Evolutionary conservation across 2,329 filamentous ascomycete genomes (phyloP), one percentile per base, ranked within the genome.

Genomic region (Fusarium denticulatum): DNA sequence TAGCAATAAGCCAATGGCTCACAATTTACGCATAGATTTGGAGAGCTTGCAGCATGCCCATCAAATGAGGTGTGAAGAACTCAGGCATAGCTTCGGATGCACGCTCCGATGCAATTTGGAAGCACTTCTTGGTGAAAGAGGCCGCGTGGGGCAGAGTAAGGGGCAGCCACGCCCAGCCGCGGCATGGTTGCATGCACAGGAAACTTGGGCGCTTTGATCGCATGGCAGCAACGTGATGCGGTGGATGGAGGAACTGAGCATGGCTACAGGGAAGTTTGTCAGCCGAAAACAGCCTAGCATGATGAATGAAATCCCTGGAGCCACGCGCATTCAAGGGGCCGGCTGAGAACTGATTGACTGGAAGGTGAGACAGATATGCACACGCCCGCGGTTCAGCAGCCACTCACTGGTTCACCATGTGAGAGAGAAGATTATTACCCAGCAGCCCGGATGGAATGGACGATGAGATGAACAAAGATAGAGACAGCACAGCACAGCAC

Each of bases 251-350:
- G 59, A 66, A 74, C 53, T 57, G 67, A 73, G 75, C 72, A 72
- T 79, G 77, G 76, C 73, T 76, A 64, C 76, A 77, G 64, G 76
- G 76, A 73, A 69, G 64, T 60, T 67, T 63, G 64, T 49, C 53
- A 52, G 50, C 77, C 76, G 61, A 77, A 79, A 76, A 60, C 40
- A 72, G 78, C 57, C 68, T 78, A 80, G 77, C 24, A 37, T 22
- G 56, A 61, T 74, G 69, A 67, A 55, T 43, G 63, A 50, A 66
- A 82, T 81, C 81, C 81, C 80, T 81, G 80, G 64, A 82, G 80
- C 81, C 81, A 82, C 81, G 81, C 80, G 81, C 80, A 75, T 76
- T 75, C 77, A 77, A 76, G 75, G 68, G 63, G 75, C 65, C 55
- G 57, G 59, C 64, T 72, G 71, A 71, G 69, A 72, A 61, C 39